Evolutionary conservation across 345 rosid species (phyloP).

Genomic region (Hypericum androsaemum): DNA sequence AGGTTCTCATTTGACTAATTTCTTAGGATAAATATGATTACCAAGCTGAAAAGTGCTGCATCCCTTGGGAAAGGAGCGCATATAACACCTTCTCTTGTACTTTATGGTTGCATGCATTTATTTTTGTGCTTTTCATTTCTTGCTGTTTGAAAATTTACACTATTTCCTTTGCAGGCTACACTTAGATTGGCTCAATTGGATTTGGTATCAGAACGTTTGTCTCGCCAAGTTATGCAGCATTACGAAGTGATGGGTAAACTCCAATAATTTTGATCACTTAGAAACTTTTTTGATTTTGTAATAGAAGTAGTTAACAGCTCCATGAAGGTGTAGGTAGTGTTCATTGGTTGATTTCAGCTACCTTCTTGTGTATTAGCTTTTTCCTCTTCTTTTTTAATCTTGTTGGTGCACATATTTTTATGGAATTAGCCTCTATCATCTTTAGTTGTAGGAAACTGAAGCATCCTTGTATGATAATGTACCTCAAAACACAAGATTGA

Average conservation of each 20-base stretch:
- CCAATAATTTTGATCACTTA: background rate
- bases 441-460: too few species aligned
- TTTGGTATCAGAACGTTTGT: slow-evolving; percentile 66
- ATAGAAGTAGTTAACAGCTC: too few species aligned
- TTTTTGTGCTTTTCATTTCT: background rate
- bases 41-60: too few species aligned
- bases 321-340: too few species aligned
- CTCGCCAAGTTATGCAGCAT: slow-evolving; percentile 88
- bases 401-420: background rate
- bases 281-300: background rate
- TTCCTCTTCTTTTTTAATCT: background rate
- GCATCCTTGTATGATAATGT: too few species aligned
- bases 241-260: slow-evolving; percentile 96
- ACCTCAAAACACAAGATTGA: too few species aligned
- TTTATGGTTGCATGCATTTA: background rate
- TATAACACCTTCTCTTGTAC: too few species aligned
- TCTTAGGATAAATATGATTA: too few species aligned
- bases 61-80: background rate
- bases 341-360: too few species aligned
- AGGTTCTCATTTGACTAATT: too few species aligned
- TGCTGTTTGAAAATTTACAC: slow-evolving; percentile 5
- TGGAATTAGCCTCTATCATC: too few species aligned
- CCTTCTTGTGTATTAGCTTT: too few species aligned
- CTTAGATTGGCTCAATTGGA: slow-evolving; percentile 86
- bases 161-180: slow-evolving; percentile 50